Percentiles rank a stretch among this genome's conserved stretches.
phyloP scores from a whole-genome alignment of 768 basidiomycete genomes.

The Tulasnella sp. region DNA sequence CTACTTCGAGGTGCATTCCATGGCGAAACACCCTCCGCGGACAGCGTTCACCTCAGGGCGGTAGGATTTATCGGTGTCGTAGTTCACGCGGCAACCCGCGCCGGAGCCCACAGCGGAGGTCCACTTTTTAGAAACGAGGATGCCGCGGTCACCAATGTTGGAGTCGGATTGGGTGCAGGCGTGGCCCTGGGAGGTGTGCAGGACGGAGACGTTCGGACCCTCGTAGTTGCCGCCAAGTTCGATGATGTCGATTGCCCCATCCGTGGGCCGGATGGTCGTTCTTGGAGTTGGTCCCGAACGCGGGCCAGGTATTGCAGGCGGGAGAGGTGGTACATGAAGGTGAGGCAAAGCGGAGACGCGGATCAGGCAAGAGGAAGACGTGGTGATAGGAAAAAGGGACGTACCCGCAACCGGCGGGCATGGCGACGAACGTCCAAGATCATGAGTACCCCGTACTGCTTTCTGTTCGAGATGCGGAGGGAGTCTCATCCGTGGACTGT shows the following conservation, averaged over 20 bases:
- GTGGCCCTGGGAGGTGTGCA: too few species aligned
- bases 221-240: conserved; percentile 38
- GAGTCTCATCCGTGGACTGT: conserved; percentile 46
- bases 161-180: too few species aligned
- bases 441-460: conserved; percentile 51
- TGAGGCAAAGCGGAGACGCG: not conserved
- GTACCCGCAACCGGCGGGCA: conserved; percentile 50
- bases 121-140: not conserved
- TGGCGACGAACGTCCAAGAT: conserved; percentile 54
- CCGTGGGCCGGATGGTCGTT: conserved; percentile 46
- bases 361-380: too few species aligned
- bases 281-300: conserved; percentile 34
- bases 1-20: too few species aligned
- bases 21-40: conserved; percentile 29
- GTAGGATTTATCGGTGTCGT: too few species aligned
- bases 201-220: not conserved
- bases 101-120: not conserved
- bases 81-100: conserved; percentile 29
- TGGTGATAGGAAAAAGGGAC: not conserved
- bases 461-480: conserved; percentile 54
- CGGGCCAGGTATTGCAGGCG: conserved; percentile 53
- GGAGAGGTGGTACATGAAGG: too few species aligned
- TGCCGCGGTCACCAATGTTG: not conserved
- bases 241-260: conserved; percentile 38
- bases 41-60: conserved; percentile 28